These are phyloP conservation scores for Geoglossum cookeanum DNA, from an alignment of 2,329 filamentous ascomycete species.

Conservation along the genomic window DNA sequence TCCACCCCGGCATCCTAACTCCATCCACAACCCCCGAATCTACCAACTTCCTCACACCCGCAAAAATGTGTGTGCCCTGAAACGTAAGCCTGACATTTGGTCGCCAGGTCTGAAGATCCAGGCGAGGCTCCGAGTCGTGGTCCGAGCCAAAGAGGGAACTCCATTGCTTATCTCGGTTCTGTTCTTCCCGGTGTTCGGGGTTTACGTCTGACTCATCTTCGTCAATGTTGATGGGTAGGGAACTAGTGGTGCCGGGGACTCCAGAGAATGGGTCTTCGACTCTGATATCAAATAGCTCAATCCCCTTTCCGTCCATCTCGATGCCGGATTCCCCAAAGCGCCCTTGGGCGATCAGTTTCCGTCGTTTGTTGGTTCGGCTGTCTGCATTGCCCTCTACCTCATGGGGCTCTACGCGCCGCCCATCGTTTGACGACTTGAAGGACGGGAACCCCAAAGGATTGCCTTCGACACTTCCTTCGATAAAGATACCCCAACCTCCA, in stretches of 20 bases:
- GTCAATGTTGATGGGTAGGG: not conserved
- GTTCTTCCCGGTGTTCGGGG: not conserved
- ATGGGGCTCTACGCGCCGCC: not conserved
- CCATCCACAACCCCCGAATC: constrained; percentile 60
- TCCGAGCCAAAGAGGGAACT: constrained; percentile 2
- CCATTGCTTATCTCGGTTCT: not conserved
- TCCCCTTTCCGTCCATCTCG: constrained; percentile 18
- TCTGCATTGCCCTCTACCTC: not conserved
- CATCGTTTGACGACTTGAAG: not conserved
- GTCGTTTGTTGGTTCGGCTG: not conserved
- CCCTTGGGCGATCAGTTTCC: not conserved
- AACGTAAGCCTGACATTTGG: constrained; percentile 48
- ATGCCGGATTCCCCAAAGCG: constrained; percentile 15
- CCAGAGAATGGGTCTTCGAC: constrained; percentile 25
- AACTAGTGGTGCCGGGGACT: not conserved
- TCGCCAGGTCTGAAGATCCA: constrained; percentile 25
- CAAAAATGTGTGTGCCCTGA: constrained; percentile 60
- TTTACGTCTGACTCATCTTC: not conserved
- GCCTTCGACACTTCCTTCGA: constrained; percentile 36
- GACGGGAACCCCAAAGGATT: constrained; percentile 27
- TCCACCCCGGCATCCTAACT: constrained; percentile 67
- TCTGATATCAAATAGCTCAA: constrained; percentile 30
- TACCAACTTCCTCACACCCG: constrained; percentile 57
- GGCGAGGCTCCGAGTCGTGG: constrained; percentile 2
- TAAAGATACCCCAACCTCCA: constrained; percentile 66